phyloP scores from a whole-genome alignment of 2,329 filamentous ascomycete species.

The Dryadomyces quercus-mongolicae region DNA sequence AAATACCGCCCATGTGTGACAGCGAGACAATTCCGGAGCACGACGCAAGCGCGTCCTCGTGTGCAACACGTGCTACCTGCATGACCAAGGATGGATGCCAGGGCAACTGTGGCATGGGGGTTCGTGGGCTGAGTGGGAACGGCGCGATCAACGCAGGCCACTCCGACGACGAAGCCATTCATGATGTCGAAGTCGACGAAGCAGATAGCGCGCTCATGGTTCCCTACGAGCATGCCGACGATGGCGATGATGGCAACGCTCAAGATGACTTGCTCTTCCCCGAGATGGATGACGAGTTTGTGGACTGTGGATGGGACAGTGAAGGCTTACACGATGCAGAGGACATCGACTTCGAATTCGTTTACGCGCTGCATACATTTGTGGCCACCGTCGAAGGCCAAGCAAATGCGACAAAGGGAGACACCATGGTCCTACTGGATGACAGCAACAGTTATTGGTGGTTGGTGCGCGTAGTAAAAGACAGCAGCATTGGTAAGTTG shows the following conservation, averaged over 20 bases:
- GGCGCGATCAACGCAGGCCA: background rate
- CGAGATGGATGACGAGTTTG: conserved; percentile 44
- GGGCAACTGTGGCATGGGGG: too few relatives aligned
- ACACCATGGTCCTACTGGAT: conserved; percentile 96
- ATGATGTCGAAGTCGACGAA: background rate
- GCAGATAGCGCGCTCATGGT: background rate
- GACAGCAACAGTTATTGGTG: conserved; percentile 99
- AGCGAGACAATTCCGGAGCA: background rate
- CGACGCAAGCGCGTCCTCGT: background rate
- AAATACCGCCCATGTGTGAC: background rate
- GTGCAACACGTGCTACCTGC: background rate
- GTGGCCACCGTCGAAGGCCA: conserved; percentile 96
- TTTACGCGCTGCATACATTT: conserved; percentile 95
- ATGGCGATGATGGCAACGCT: conserved; percentile 11
- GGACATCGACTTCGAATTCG: conserved; percentile 99
- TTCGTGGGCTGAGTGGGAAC: background rate
- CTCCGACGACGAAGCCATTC: background rate
- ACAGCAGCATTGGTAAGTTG: conserved; percentile 71
- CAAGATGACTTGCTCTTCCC: conserved; percentile 27
- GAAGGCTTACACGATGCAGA: conserved; percentile 88
- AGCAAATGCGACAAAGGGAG: conserved; percentile 94
- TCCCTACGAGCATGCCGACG: background rate
- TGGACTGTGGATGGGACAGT: conserved; percentile 62
- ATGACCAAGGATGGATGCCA: too few relatives aligned
- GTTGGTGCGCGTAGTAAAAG: conserved; percentile 93